These are phyloP conservation scores for Myxozyma udenii DNA, from an alignment of 805 yeast genomes.

Conservation along the genomic window DNA sequence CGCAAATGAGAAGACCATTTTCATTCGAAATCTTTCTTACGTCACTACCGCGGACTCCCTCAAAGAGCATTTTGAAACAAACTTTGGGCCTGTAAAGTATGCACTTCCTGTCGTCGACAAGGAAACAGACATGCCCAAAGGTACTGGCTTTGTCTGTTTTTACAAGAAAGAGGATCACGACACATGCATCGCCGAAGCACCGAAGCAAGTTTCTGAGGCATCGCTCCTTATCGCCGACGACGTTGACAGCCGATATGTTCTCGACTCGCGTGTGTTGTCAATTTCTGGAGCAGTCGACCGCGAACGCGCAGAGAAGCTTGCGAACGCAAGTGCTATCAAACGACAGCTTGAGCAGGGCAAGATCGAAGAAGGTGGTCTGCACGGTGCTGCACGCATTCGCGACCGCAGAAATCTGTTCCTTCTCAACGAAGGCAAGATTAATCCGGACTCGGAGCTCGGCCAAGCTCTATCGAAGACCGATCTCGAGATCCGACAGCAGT, in stretches of 20 bases:
- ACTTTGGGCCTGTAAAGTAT: constrained; percentile 84
- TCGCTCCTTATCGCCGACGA: constrained; percentile 81
- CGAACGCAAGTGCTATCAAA: constrained; percentile 67
- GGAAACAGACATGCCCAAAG: constrained; percentile 80
- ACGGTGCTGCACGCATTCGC: constrained; percentile 34
- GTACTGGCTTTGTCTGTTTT: constrained; percentile 94
- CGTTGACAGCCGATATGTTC: constrained; percentile 70
- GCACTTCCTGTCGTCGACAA: constrained; percentile 91
- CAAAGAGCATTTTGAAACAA: constrained; percentile 64
- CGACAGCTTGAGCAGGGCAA: constrained; percentile 78
- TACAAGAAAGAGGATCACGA: constrained; percentile 56
- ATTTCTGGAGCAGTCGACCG: constrained; percentile 83
- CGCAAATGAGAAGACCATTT: constrained; percentile 50
- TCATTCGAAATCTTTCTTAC: constrained; percentile 90
- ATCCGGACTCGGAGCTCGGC: constrained; percentile 76
- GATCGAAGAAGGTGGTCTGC: constrained; percentile 43
- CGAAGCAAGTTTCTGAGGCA: constrained; percentile 58
- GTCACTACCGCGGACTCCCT: constrained; percentile 83
- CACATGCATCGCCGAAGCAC: constrained; percentile 73
- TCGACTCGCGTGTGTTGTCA: constrained; percentile 86
- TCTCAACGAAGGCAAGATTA: constrained; percentile 90
- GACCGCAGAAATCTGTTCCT: constrained; percentile 84
- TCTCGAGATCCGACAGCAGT: constrained; percentile 81
- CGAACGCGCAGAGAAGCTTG: constrained; percentile 69
- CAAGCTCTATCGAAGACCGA: constrained; percentile 64